Evolutionary conservation across 2,329 filamentous ascomycete species (phyloP).

Genomic region (Rachicladosporium sp.): DNA sequence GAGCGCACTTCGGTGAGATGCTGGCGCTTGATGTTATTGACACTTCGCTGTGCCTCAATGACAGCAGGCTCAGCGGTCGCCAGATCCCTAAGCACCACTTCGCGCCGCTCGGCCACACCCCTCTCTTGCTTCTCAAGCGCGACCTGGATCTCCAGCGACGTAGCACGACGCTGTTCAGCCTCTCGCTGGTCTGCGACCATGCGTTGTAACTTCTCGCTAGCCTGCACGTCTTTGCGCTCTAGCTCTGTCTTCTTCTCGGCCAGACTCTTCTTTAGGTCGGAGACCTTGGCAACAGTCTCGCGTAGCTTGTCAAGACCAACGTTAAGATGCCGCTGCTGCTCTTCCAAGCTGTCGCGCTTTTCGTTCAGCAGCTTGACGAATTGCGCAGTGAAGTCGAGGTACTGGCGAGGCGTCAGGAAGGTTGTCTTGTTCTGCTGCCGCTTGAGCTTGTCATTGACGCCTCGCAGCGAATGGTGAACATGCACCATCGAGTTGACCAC

Average conservation of each 20-base stretch:
- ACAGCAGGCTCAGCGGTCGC: conserved; percentile 89
- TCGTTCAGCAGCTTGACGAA: conserved; percentile 96
- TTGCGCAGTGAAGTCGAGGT: conserved; percentile 93
- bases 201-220: conserved; percentile 90
- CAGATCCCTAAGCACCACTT: conserved; percentile 77
- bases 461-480: conserved; percentile 86
- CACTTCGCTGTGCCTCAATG: conserved; percentile 82
- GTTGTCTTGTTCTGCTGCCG: conserved; percentile 89
- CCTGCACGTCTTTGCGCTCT: conserved; percentile 86
- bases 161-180: conserved; percentile 79
- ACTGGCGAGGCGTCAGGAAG: conserved; percentile 90
- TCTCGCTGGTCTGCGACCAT: conserved; percentile 96
- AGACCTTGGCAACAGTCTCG: conserved; percentile 94
- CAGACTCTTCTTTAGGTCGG: conserved; percentile 77
- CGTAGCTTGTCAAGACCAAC: conserved; percentile 94
- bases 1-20: conserved; percentile 95
- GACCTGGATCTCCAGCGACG: conserved; percentile 77
- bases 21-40: conserved; percentile 96
- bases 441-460: conserved; percentile 75
- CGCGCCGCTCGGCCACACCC: conserved; percentile 69
- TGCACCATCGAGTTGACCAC: conserved; percentile 98
- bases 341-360: conserved; percentile 95
- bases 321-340: conserved; percentile 96
- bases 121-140: conserved; percentile 81
- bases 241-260: conserved; percentile 90